Conservation (phyloP, 1,139 yeast species). For the Hansenula sp. region DNA sequence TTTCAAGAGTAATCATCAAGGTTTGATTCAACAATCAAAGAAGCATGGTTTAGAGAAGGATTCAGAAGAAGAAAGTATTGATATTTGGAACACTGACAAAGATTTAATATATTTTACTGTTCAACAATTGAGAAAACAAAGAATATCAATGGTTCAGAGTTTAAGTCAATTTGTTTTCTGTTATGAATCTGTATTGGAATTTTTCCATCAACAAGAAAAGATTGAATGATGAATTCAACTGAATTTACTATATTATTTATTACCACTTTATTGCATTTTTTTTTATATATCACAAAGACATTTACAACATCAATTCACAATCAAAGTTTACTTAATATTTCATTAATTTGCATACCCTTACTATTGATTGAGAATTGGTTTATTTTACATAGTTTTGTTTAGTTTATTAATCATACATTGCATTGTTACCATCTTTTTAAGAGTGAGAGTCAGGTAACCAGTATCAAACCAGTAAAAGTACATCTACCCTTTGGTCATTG, state of each 20-base stretch:
- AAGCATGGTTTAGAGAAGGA: constrained; percentile 4
- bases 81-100: constrained; percentile 31
- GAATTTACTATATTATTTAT: neutral
- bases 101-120: constrained; percentile 24
- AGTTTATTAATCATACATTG: too few relatives aligned
- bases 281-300: too few relatives aligned
- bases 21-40: neutral
- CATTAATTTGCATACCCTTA: too few relatives aligned
- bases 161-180: constrained; percentile 69
- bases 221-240: constrained; percentile 4
- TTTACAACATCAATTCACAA: too few relatives aligned
- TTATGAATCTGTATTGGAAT: constrained; percentile 48
- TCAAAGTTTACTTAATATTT: too few relatives aligned
- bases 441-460: too few relatives aligned
- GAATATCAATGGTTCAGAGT: constrained; percentile 83
- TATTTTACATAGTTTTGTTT: too few relatives aligned
- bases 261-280: neutral
- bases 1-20: constrained; percentile 10
- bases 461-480: too few relatives aligned
- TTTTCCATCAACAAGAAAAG: constrained; percentile 14
- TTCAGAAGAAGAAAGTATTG: constrained; percentile 17
- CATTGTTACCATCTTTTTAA: too few relatives aligned
- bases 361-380: too few relatives aligned
- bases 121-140: constrained; percentile 59
- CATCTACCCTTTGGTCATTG: too few relatives aligned